Conservation (phyloP, 2,329 filamentous ascomycete species). For the Neofusicoccum laricinum region DNA sequence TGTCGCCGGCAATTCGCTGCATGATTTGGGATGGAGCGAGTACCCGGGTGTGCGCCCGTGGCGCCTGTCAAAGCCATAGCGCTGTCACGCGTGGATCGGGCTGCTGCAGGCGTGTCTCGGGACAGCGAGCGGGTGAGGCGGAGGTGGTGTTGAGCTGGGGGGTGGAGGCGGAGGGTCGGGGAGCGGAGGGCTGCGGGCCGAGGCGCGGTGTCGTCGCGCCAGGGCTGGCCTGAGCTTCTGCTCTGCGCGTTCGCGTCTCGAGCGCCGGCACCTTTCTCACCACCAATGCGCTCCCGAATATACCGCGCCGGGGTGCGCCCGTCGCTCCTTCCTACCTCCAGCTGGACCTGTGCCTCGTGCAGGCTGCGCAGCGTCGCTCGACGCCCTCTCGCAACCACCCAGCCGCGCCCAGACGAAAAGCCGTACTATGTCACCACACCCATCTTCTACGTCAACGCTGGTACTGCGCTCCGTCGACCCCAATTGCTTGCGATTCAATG, state of each 20-base stretch:
- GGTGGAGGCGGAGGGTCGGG: neutral
- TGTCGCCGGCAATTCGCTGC: no score
- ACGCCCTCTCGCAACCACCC: slow-evolving; percentile 16
- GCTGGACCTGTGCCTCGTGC: slow-evolving; percentile 28
- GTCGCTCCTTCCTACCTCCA: slow-evolving; percentile 22
- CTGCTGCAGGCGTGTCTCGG: no score
- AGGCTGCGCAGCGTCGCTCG: slow-evolving; percentile 21
- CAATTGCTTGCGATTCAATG: neutral
- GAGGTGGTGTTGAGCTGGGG: no score
- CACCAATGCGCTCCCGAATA: slow-evolving; percentile 28
- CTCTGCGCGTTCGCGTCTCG: neutral
- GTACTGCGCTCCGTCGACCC: slow-evolving; percentile 46
- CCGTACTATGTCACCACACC: slow-evolving; percentile 95
- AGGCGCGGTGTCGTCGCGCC: slow-evolving; percentile 14
- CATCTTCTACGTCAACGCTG: slow-evolving; percentile 98
- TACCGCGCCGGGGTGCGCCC: slow-evolving; percentile 22
- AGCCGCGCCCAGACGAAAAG: slow-evolving; percentile 51
- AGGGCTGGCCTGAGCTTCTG: neutral
- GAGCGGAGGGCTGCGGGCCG: neutral
- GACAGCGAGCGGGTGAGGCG: no score
- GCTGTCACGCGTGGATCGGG: no score
- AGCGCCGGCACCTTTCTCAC: neutral
- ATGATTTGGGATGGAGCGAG: no score
- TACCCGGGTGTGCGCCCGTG: no score
- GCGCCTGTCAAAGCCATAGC: no score